Conservation (phyloP, 2,329 filamentous ascomycete genomes). For the Cryphonectria carpinicola region DNA sequence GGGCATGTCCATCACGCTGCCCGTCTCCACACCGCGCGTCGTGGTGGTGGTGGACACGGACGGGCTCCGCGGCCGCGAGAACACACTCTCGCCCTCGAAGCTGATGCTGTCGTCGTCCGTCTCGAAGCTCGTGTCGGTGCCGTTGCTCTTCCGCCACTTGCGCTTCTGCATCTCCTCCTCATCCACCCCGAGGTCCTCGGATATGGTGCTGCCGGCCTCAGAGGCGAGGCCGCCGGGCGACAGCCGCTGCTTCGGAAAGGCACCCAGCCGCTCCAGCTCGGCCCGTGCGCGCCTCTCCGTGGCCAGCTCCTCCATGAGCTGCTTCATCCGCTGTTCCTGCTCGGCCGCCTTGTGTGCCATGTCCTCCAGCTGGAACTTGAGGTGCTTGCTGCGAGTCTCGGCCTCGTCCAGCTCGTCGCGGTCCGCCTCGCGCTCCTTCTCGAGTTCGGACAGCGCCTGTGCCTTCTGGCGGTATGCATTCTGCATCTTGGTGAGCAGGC, state of each 20-base stretch:
- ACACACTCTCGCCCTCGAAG: conserved; percentile 56
- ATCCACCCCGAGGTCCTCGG: conserved; percentile 59
- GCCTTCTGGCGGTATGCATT: conserved; percentile 60
- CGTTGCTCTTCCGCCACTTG: conserved; percentile 36
- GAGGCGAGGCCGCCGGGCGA: conserved; percentile 30
- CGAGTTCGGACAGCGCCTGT: conserved; percentile 53
- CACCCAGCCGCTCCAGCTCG: conserved; percentile 40
- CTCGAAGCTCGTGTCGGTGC: conserved; percentile 51
- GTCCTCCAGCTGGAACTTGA: conserved; percentile 64
- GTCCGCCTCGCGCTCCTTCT: conserved; percentile 57
- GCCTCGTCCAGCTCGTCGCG: conserved; percentile 61
- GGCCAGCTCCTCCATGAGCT: conserved; percentile 49
- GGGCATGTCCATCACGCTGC: conserved; percentile 29
- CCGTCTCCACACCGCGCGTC: conserved; percentile 35
- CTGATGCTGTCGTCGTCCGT: conserved; percentile 53
- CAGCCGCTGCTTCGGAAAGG: conserved; percentile 30
- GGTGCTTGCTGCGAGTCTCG: conserved; percentile 54
- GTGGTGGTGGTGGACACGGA: conserved; percentile 44
- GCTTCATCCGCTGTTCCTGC: conserved; percentile 54
- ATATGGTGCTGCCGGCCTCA: conserved; percentile 47
- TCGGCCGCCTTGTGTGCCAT: conserved; percentile 59
- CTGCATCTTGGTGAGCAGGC: conserved; percentile 60
- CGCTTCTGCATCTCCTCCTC: conserved; percentile 49
- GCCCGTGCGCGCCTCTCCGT: conserved; percentile 53
- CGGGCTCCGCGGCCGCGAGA: conserved; percentile 63